These are phyloP conservation scores for Coemansia sp. DNA, from an alignment of 192 early-diverging fungal genomes.

Conservation along the genomic window DNA sequence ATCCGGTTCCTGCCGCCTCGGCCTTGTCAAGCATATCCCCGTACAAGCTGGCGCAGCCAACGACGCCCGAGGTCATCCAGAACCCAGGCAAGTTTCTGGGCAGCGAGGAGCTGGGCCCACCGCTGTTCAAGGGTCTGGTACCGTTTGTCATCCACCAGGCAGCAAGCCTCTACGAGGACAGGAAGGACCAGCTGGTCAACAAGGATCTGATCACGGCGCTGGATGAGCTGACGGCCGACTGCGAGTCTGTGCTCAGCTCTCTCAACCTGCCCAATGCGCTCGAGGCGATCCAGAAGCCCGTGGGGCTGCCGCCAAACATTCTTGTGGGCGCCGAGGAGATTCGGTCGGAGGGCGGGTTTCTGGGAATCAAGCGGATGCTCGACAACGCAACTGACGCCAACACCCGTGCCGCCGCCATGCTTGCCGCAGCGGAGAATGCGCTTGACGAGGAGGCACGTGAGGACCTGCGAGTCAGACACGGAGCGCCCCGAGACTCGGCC, in stretches of 20 bases:
- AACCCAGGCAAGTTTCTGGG: slow-evolving; percentile 71
- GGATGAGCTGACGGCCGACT: slow-evolving; percentile 68
- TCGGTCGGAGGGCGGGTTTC: slow-evolving; percentile 67
- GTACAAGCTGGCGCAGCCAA: slow-evolving; percentile 73
- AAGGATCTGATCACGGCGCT: slow-evolving; percentile 64
- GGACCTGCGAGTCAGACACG: slow-evolving; percentile 27
- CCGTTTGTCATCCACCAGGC: slow-evolving; percentile 92
- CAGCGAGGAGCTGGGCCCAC: slow-evolving; percentile 65
- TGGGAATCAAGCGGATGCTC: slow-evolving; percentile 62
- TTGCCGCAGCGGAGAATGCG: slow-evolving; percentile 60
- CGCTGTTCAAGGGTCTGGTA: slow-evolving; percentile 82
- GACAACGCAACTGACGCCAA: slow-evolving; percentile 61
- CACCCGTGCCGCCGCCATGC: slow-evolving; percentile 50
- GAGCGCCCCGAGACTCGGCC: slow-evolving; percentile 2
- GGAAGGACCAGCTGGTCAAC: slow-evolving; percentile 75
- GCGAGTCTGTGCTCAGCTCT: slow-evolving; percentile 67
- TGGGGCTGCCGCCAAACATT: slow-evolving; percentile 71
- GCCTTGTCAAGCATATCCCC: slow-evolving; percentile 62
- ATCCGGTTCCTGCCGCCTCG: slow-evolving; percentile 66
- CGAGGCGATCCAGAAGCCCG: slow-evolving; percentile 72
- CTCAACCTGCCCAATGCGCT: slow-evolving; percentile 71
- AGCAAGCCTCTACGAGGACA: slow-evolving; percentile 79
- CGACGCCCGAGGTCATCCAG: slow-evolving; percentile 57
- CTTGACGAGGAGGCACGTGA: slow-evolving; percentile 44
- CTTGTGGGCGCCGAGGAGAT: slow-evolving; percentile 75